phyloP scores from a whole-genome alignment of 805 yeast genomes.

The Yarrowia hollandica region DNA sequence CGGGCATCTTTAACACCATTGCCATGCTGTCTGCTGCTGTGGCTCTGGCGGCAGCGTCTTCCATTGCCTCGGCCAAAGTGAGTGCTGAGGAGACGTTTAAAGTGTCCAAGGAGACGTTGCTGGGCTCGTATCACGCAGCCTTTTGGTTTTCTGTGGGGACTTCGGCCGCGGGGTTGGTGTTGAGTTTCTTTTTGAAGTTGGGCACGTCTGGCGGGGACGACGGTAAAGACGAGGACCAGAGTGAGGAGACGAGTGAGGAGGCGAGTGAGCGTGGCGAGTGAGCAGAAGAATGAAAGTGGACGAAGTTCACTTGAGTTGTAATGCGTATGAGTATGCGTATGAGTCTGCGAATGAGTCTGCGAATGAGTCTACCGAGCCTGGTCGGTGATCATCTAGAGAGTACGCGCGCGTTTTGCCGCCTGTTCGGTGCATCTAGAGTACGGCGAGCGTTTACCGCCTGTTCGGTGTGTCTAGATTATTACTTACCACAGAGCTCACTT shows the following conservation, averaged over 20 bases:
- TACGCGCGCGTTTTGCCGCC: no score
- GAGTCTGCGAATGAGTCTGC: no score
- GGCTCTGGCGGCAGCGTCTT: conserved; percentile 47
- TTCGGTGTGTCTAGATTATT: no score
- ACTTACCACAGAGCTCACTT: no score
- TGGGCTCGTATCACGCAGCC: conserved; percentile 37
- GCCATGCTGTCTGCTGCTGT: conserved; percentile 47
- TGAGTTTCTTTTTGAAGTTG: conserved; percentile 42
- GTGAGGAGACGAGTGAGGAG: neutral
- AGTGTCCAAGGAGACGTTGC: conserved; percentile 20
- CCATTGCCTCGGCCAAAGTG: conserved; percentile 39
- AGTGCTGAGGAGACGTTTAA: conserved; percentile 30
- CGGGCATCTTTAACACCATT: conserved; percentile 51
- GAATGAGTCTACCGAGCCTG: no score
- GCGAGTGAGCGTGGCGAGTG: no score
- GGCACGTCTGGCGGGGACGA: conserved; percentile 36
- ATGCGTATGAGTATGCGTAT: no score
- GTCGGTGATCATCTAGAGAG: no score
- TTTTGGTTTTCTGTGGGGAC: conserved; percentile 47
- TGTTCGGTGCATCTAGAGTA: no score
- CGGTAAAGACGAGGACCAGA: no score
- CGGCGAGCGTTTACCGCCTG: no score
- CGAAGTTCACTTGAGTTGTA: no score
- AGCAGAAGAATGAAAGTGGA: neutral
- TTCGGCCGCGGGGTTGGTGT: conserved; percentile 39